A percentile compares a stretch with the other conserved stretches of the same genome.
These are phyloP conservation scores for Cladobotryum mycophilum DNA, from an alignment of 2,329 filamentous ascomycete species.

Conservation along the genomic window DNA sequence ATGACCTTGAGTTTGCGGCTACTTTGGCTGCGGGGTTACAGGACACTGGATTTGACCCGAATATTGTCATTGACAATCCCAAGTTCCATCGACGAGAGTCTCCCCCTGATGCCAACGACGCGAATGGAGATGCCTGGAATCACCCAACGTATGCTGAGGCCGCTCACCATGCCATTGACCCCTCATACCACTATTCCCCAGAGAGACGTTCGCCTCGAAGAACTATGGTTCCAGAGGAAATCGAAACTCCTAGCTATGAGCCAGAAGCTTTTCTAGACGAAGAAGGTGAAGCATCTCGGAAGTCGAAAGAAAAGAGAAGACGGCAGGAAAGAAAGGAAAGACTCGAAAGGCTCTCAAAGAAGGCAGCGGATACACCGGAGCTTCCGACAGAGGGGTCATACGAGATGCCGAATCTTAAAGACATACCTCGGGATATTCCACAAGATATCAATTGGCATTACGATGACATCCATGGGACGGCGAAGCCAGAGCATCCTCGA, in stretches of 20 bases:
- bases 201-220: background rate
- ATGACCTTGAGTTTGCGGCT: slow-evolving; percentile 65
- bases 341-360: slow-evolving; percentile 1
- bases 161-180: slow-evolving; percentile 13
- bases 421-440: slow-evolving; percentile 2
- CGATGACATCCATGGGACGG: background rate
- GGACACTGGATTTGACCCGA: slow-evolving; percentile 64
- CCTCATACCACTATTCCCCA: background rate
- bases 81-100: slow-evolving; percentile 58
- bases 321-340: slow-evolving; percentile 4
- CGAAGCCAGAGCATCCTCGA: background rate
- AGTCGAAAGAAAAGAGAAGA: background rate
- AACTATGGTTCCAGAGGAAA: background rate
- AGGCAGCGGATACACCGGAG: slow-evolving; percentile 4
- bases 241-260: background rate
- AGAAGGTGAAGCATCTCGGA: background rate
- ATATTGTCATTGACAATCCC: slow-evolving; percentile 63
- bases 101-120: slow-evolving; percentile 53
- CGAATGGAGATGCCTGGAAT: slow-evolving; percentile 36
- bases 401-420: background rate
- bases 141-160: slow-evolving; percentile 44
- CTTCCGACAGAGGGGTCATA: background rate
- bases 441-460: background rate
- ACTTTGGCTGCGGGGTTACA: slow-evolving; percentile 62
- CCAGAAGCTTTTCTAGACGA: background rate